A percentile compares a stretch with the other conserved stretches of the same genome.
These are phyloP conservation scores for Rosa chinensis DNA, from an alignment of 306 rosid species.

Conservation along the genomic window DNA sequence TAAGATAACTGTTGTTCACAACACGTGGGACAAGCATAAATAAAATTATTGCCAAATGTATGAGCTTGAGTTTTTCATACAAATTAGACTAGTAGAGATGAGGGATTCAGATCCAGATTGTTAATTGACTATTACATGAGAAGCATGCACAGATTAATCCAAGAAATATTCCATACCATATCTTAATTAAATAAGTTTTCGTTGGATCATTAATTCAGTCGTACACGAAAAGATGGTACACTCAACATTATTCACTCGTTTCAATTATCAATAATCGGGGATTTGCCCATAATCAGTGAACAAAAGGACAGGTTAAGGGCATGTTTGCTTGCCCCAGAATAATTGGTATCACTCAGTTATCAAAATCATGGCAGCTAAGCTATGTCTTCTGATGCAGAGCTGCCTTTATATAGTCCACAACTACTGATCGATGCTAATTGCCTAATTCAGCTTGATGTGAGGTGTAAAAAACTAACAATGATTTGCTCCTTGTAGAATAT, in stretches of 20 bases:
- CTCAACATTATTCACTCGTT: too few relatives aligned
- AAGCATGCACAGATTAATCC: background rate
- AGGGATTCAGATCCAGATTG: background rate
- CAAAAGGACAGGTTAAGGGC: too few relatives aligned
- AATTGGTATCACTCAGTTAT: conserved; percentile 6
- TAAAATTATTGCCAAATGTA: background rate
- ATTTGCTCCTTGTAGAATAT: too few relatives aligned
- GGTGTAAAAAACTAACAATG: too few relatives aligned
- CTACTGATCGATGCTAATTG: too few relatives aligned
- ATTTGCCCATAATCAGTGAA: too few relatives aligned
- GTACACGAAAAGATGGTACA: too few relatives aligned
- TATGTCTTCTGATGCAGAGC: conserved; percentile 35
- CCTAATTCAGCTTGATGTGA: background rate
- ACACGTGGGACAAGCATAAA: background rate
- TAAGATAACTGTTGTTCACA: background rate
- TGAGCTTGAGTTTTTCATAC: background rate
- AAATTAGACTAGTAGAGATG: background rate
- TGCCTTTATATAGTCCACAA: conserved; percentile 33
- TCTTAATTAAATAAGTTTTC: too few relatives aligned
- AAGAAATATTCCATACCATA: background rate
- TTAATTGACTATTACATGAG: background rate
- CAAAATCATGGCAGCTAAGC: conserved; percentile 4
- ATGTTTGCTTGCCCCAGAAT: background rate
- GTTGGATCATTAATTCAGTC: too few relatives aligned
- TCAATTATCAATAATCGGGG: too few relatives aligned